A percentile compares a stretch with the other conserved stretches of the same genome.
Evolutionary conservation across 495 filamentous ascomycete genomes (phyloP).

Genomic region (Hypoxylon intermedium): DNA sequence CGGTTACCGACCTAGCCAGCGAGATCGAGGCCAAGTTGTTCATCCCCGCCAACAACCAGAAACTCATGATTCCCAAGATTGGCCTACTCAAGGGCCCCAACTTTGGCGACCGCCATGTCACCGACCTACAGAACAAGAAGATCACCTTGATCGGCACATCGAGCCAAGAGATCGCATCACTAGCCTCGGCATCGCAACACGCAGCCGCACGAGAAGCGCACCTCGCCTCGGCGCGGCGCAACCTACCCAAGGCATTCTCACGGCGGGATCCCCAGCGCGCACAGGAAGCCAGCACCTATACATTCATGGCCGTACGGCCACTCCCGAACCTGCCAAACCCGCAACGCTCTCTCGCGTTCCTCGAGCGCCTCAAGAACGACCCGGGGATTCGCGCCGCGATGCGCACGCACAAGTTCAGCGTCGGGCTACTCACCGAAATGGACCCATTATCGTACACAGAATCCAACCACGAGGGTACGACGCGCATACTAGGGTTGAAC

Average conservation of each 20-base stretch:
- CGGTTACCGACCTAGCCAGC: constrained; percentile 67
- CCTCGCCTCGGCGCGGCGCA: constrained; percentile 48
- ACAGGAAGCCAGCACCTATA: constrained; percentile 69
- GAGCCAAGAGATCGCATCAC: constrained; percentile 56
- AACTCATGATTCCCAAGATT: constrained; percentile 73
- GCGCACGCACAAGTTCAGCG: constrained; percentile 81
- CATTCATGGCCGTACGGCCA: constrained; percentile 78
- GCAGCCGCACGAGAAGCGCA: constrained; percentile 48
- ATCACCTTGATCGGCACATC: constrained; percentile 70
- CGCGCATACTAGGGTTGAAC: constrained; percentile 85
- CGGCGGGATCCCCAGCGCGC: constrained; percentile 35
- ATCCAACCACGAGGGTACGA: constrained; percentile 66
- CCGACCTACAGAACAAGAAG: constrained; percentile 61
- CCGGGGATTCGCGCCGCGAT: constrained; percentile 85
- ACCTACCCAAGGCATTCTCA: constrained; percentile 34
- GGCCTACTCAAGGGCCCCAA: constrained; percentile 68
- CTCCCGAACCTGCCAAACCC: constrained; percentile 82
- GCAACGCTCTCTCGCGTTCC: constrained; percentile 69
- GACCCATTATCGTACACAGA: constrained; percentile 81
- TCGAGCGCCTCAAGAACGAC: constrained; percentile 79
- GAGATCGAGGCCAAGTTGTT: constrained; percentile 61
- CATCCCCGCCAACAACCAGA: constrained; percentile 74
- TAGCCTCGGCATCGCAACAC: constrained; percentile 51
- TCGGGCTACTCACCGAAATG: constrained; percentile 94
- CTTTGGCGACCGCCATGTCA: constrained; percentile 49